Conservation (phyloP, 148 eudicot genomes). For the Camellia japonica region DNA sequence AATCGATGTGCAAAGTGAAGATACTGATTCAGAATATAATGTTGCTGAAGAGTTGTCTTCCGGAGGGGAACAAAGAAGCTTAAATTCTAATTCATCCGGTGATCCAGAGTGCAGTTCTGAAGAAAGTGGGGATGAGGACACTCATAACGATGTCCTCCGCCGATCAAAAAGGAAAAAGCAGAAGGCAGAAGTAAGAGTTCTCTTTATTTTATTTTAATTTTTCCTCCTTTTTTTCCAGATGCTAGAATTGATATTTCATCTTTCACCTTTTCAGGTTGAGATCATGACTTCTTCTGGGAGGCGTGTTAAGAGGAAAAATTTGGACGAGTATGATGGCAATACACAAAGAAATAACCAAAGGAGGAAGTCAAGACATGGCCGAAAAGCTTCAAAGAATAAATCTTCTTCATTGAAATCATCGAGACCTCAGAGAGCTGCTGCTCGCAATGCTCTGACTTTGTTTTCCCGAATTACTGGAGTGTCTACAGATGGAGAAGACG, state of each 20-base stretch:
- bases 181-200: slow-evolving; percentile 51
- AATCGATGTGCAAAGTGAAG: slow-evolving; percentile 75
- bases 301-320: slow-evolving; percentile 85
- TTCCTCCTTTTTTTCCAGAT: neutral
- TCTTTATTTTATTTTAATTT: neutral
- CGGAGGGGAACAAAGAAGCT: slow-evolving; percentile 60
- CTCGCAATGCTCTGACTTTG: slow-evolving; percentile 81
- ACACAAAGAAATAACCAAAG: slow-evolving; percentile 30
- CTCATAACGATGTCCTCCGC: slow-evolving; percentile 56
- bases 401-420: slow-evolving; percentile 51
- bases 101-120: slow-evolving; percentile 58
- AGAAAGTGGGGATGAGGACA: slow-evolving; percentile 56
- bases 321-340: slow-evolving; percentile 66
- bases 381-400: slow-evolving; percentile 52
- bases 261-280: slow-evolving; percentile 46
- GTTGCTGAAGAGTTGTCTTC: slow-evolving; percentile 61
- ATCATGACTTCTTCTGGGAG: slow-evolving; percentile 93
- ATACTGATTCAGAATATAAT: slow-evolving; percentile 87
- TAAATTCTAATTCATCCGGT: slow-evolving; percentile 49
- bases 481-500: slow-evolving; percentile 51
- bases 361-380: slow-evolving; percentile 51
- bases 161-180: slow-evolving; percentile 75
- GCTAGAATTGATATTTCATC: slow-evolving; percentile 9
- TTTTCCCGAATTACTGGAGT: slow-evolving; percentile 79
- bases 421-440: slow-evolving; percentile 95